A percentile compares a stretch with the other conserved stretches of the same genome.
Conservation (phyloP, 306 rosid genomes). For the Psophocarpus tetragonolobus region DNA sequence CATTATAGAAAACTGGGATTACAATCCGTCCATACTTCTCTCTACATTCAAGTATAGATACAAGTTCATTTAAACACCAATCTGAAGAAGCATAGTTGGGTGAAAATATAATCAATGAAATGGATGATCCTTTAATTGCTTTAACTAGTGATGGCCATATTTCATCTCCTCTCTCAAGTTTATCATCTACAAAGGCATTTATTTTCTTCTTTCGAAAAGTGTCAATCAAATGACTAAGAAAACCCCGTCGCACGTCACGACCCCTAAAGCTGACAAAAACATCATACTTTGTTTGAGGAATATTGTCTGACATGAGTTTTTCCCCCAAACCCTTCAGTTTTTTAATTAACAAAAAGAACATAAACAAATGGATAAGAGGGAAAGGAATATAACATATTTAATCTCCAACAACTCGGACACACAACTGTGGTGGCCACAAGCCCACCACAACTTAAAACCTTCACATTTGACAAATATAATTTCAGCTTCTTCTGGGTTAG, state of each 20-base stretch:
- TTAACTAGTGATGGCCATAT: neutral
- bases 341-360: neutral
- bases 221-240: neutral
- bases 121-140: neutral
- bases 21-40: neutral
- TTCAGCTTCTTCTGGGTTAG: no score
- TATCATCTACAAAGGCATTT: neutral
- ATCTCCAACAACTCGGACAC: neutral
- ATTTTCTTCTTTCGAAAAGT: neutral
- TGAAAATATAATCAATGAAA: neutral
- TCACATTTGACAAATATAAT: no score
- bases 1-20: neutral
- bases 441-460: neutral
- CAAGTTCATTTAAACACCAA: neutral
- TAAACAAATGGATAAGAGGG: neutral
- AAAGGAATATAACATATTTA: neutral
- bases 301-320: neutral
- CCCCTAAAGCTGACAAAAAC: neutral
- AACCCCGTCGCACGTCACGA: neutral
- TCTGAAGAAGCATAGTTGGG: neutral
- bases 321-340: neutral
- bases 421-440: no score
- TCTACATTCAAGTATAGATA: neutral
- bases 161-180: neutral
- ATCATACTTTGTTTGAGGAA: neutral